Base-by-base conservation (phyloP, 108 stramenopile genomes). In the Pseudonitzschia multiseries region DNA sequence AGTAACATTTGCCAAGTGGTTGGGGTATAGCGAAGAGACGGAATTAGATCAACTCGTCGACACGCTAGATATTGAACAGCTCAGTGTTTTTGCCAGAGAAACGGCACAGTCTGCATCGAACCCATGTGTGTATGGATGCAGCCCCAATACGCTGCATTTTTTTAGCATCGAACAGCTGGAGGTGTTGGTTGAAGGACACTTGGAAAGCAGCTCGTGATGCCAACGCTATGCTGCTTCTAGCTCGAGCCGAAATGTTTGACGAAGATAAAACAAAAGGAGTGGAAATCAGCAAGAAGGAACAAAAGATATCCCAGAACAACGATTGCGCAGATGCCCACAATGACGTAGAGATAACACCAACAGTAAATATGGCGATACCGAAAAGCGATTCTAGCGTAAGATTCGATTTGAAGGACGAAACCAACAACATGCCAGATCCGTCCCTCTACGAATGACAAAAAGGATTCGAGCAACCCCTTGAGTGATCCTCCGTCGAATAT, bases 31-130 rank as follows among this genome's bases (percentile, higher is more conserved):
- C 12, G 77, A 77, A 51, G 77, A 77, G 44, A 71, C 70, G 4
- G 41, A 54, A 57, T 29, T 71, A 27, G 70, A 65, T 22, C n/a
- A 66, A 28, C 12, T 65, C 4, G 26, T 77, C 21, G 63, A 70
- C 36, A 61, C 46, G 42, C 86, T 88, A 73, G 93, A 88, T 10
- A 89, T 90, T 2, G 91, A 89, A 65, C 91, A 93, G 69, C 81
- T 85, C 20, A 86, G 87, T 69, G 82, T 93, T 28, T 95, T 91
- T 71, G 79, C 80, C 32, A 53, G 91, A 36, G 94, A 95, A 72
- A 70, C 29, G 69, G 57, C 90, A 12, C 66, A 67, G 22, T 67
- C 66, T 54, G 68, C 75, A 28, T 76, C 75, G 20, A 56, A 51
- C 42, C 41, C 90, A 54, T 95, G 94, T 74, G 89, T 90, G 1